phyloP scores from a whole-genome alignment of 805 yeast species.

The Tetrapisispora nanseiensis region DNA sequence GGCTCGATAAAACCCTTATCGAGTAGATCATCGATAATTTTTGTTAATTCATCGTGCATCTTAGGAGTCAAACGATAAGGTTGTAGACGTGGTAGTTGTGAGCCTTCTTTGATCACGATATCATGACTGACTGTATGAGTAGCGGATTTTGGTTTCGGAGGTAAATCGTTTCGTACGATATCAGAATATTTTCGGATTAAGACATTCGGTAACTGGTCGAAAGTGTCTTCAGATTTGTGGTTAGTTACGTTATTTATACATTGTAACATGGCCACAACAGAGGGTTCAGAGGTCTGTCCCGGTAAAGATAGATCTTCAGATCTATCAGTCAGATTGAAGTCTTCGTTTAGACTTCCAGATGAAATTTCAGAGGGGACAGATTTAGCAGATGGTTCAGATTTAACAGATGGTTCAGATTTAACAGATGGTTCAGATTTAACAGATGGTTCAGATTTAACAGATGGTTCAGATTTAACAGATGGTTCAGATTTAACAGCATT shows the following conservation, averaged over 20 bases:
- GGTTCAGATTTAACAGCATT: neutral
- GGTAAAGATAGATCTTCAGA: neutral
- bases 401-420: neutral
- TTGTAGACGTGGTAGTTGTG: constrained; percentile 6
- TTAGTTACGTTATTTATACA: neutral
- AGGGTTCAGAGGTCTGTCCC: neutral
- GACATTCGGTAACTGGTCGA: neutral
- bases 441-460: neutral
- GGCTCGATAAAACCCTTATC: constrained; percentile 6
- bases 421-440: neutral
- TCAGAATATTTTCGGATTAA: neutral
- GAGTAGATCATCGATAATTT: constrained; percentile 6
- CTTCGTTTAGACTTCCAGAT: neutral
- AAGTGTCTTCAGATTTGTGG: neutral
- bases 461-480: neutral
- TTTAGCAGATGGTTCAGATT: neutral
- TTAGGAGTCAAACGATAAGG: constrained; percentile 10
- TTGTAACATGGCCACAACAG: neutral
- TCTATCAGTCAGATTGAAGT: neutral
- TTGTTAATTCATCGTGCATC: constrained; percentile 2
- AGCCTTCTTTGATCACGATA: neutral
- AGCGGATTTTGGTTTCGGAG: neutral
- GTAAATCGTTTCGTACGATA: neutral
- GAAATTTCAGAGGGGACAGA: neutral
- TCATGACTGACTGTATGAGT: neutral